Percentiles rank a stretch among this genome's conserved stretches.
phyloP scores from a whole-genome alignment of 257 asterid species.

The Lycium barbarum region DNA sequence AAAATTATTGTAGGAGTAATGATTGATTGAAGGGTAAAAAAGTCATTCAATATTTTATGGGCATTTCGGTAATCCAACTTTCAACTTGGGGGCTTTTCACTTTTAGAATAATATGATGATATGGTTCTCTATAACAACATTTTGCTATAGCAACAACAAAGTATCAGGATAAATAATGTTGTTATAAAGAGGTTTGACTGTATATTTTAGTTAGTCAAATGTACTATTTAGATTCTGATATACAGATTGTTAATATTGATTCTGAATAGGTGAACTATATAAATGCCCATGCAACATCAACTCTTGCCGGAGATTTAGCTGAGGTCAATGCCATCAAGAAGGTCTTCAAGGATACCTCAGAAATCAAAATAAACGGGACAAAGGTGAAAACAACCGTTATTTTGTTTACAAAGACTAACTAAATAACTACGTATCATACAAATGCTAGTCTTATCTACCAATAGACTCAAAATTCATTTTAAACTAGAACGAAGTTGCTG shows the following conservation, averaged over 20 bases:
- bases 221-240: not conserved
- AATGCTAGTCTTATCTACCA: not conserved
- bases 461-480: not conserved
- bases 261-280: constrained; percentile 65
- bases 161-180: too few relatives aligned
- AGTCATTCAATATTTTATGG: too few relatives aligned
- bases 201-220: too few relatives aligned
- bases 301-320: constrained; percentile 80
- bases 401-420: not conserved
- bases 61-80: too few relatives aligned
- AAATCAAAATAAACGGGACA: constrained; percentile 76
- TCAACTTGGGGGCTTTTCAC: too few relatives aligned
- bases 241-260: not conserved
- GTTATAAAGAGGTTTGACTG: too few relatives aligned
- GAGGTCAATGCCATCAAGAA: constrained; percentile 75
- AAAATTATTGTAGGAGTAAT: too few relatives aligned
- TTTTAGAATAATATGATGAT: too few relatives aligned
- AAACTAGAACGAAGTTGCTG: not conserved
- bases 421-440: not conserved
- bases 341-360: constrained; percentile 68
- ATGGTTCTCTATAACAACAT: too few relatives aligned
- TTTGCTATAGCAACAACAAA: too few relatives aligned
- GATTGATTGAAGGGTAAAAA: too few relatives aligned
- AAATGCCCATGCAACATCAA: constrained; percentile 82
- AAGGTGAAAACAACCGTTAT: constrained; percentile 43